A percentile compares a stretch with the other conserved stretches of the same genome.
These are phyloP conservation scores for Aspergillus brunneoviolaceus DNA, from an alignment of 2,329 filamentous ascomycete species.

Conservation along the genomic window DNA sequence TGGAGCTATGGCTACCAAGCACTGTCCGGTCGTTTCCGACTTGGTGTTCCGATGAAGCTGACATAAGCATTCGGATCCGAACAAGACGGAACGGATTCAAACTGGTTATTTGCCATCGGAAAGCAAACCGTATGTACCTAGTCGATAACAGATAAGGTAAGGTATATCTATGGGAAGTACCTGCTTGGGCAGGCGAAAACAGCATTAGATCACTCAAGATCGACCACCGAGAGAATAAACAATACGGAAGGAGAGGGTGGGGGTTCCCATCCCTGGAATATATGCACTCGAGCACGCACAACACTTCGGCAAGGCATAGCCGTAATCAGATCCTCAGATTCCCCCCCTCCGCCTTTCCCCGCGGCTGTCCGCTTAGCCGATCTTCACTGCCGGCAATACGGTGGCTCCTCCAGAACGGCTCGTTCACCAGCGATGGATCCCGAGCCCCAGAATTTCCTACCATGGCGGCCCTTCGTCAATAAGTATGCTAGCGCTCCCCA, in stretches of 20 bases:
- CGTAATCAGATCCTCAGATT: slow-evolving; percentile 22
- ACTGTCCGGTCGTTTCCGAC: slow-evolving; percentile 15
- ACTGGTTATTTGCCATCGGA: background rate
- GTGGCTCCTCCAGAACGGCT: slow-evolving; percentile 22
- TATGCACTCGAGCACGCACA: too few relatives aligned
- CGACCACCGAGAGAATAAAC: too few relatives aligned
- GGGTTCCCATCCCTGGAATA: too few relatives aligned
- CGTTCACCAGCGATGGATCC: slow-evolving; percentile 22
- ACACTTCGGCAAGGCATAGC: slow-evolving; percentile 5
- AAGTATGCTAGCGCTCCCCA: slow-evolving; percentile 19
- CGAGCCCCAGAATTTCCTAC: slow-evolving; percentile 31
- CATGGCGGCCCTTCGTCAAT: slow-evolving; percentile 41
- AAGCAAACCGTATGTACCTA: too few relatives aligned
- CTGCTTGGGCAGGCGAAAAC: background rate
- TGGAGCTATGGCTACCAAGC: background rate
- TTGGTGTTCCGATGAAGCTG: slow-evolving; percentile 22
- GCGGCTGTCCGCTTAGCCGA: slow-evolving; percentile 41
- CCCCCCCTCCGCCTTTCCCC: slow-evolving; percentile 15
- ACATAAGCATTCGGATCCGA: slow-evolving; percentile 25
- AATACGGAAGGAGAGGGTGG: too few relatives aligned
- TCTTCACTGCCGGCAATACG: slow-evolving; percentile 33
- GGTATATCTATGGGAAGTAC: too few relatives aligned
- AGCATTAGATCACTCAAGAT: too few relatives aligned
- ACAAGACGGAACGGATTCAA: background rate
- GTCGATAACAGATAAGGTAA: too few relatives aligned